Conservation (phyloP, 2,329 filamentous ascomycete species). For the Nakataea oryzae region DNA sequence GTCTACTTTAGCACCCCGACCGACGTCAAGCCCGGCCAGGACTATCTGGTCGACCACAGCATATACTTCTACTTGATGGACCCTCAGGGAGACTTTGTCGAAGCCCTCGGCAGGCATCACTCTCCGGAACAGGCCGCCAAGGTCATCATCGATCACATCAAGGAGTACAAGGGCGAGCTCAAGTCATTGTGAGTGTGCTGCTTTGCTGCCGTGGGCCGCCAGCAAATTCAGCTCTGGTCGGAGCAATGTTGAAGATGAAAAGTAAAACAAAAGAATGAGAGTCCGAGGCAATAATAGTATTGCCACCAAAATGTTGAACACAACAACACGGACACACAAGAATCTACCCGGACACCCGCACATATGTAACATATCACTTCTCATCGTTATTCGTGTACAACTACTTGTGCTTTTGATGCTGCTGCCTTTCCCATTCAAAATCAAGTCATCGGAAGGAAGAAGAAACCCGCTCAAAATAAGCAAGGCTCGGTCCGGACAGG, state of each 20-base stretch:
- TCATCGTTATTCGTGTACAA: background rate
- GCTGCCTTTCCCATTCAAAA: background rate
- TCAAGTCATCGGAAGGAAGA: too few relatives aligned
- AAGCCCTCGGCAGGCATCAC: constrained; percentile 90
- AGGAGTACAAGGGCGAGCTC: constrained; percentile 35
- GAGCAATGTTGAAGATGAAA: background rate
- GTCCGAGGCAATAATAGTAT: too few relatives aligned
- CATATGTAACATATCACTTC: background rate
- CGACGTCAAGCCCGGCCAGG: constrained; percentile 82
- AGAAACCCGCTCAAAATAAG: too few relatives aligned
- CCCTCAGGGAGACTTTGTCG: constrained; percentile 94
- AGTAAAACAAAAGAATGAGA: background rate
- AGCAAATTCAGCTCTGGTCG: background rate
- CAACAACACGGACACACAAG: background rate
- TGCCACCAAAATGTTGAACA: too few relatives aligned
- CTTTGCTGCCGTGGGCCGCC: background rate
- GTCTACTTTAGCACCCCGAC: constrained; percentile 95
- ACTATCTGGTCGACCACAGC: constrained; percentile 96
- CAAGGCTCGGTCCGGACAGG: too few relatives aligned
- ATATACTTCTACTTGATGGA: constrained; percentile 99
- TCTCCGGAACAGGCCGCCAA: constrained; percentile 77
- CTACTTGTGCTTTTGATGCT: background rate
- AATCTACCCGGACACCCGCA: background rate
- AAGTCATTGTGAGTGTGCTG: background rate
- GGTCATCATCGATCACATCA: constrained; percentile 78